A percentile compares a stretch with the other conserved stretches of the same genome.
These are phyloP conservation scores for Penicillium nucicola DNA, from an alignment of 495 filamentous ascomycete species.

Conservation along the genomic window DNA sequence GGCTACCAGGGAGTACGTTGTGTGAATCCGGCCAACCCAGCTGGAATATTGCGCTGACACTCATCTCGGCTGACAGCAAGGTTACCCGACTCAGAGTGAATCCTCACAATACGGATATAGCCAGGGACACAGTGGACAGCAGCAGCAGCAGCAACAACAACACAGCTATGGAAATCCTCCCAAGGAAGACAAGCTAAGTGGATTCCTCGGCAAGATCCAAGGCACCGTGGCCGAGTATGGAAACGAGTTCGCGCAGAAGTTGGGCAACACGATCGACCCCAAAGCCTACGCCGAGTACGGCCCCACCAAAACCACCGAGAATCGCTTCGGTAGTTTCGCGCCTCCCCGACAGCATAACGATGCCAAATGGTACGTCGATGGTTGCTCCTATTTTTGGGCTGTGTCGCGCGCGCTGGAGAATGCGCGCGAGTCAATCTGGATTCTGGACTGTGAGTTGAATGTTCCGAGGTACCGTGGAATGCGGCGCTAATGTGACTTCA, in stretches of 20 bases:
- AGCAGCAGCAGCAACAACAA: conserved; percentile 18
- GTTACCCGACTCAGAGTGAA: conserved; percentile 16
- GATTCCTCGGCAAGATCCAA: conserved; percentile 57
- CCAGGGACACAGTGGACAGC: conserved; percentile 13
- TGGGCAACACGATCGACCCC: conserved; percentile 49
- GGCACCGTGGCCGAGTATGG: conserved; percentile 50
- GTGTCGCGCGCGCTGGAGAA: conserved; percentile 81
- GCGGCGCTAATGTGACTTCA: conserved; percentile 14
- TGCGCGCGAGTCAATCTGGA: conserved; percentile 83
- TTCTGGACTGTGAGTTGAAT: conserved; percentile 57
- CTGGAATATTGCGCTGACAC: not conserved
- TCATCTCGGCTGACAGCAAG: conserved; percentile 3
- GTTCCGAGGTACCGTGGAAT: not conserved
- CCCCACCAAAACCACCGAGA: conserved; percentile 43
- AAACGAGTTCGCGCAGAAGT: conserved; percentile 44
- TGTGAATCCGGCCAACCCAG: not conserved
- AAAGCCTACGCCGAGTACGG: conserved; percentile 49
- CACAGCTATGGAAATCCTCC: conserved; percentile 30
- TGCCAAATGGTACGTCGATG: conserved; percentile 92
- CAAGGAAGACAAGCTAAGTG: conserved; percentile 45
- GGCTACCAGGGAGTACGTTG: conserved; percentile 14
- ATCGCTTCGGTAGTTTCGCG: conserved; percentile 82
- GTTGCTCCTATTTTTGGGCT: conserved; percentile 87
- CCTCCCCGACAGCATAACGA: conserved; percentile 62
- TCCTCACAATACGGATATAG: conserved; percentile 12